Conservation (phyloP, 2,329 filamentous ascomycete species). For the Aspergillus luchuensis region DNA sequence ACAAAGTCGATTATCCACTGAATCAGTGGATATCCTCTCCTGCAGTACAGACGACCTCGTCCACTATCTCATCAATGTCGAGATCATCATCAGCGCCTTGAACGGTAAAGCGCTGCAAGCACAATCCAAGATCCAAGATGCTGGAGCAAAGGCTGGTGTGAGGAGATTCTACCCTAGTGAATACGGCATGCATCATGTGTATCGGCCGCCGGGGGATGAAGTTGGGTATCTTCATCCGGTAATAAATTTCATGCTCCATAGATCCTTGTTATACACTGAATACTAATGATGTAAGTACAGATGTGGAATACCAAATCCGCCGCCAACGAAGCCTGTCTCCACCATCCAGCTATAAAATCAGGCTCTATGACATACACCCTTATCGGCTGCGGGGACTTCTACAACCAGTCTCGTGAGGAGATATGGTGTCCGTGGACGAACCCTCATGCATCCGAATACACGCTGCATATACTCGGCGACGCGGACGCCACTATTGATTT, state of each 20-base stretch:
- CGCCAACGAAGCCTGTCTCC: not conserved
- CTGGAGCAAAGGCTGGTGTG: conserved; percentile 28
- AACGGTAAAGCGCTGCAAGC: conserved; percentile 23
- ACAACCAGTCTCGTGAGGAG: conserved; percentile 31
- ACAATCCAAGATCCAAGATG: conserved; percentile 28
- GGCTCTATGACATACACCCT: conserved; percentile 34
- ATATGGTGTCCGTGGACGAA: conserved; percentile 32
- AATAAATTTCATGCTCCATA: not conserved
- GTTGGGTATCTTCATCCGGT: conserved; percentile 27
- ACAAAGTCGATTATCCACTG: not conserved
- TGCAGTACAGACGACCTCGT: conserved; percentile 16
- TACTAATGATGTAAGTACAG: not conserved
- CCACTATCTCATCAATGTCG: conserved; percentile 20
- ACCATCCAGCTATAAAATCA: conserved; percentile 24
- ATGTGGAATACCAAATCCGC: conserved; percentile 19
- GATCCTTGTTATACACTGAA: not conserved
- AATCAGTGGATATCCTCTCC: conserved; percentile 14
- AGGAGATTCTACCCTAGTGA: conserved; percentile 32
- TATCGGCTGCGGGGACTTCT: conserved; percentile 36
- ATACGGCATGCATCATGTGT: conserved; percentile 29
- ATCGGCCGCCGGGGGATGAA: conserved; percentile 22
- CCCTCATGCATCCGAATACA: conserved; percentile 19
- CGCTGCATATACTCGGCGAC: conserved; percentile 27
- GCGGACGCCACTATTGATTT: conserved; percentile 27
- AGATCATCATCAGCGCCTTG: conserved; percentile 29